These are phyloP conservation scores for Amaranthus cruentus DNA, from an alignment of 148 eudicot genomes.

Conservation along the genomic window DNA sequence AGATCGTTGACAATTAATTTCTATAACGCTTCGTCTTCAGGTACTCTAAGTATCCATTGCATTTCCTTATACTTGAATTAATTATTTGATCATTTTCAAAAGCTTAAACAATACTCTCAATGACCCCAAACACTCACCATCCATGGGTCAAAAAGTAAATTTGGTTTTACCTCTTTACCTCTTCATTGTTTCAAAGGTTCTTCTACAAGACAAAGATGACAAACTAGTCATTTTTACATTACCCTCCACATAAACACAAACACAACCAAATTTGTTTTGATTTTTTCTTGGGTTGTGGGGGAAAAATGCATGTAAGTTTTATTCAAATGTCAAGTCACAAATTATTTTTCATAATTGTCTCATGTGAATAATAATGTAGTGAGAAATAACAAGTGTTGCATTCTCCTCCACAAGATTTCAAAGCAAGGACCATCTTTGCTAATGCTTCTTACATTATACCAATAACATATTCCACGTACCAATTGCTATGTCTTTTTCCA, in stretches of 20 bases:
- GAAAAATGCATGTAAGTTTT: background rate
- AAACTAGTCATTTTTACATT: background rate
- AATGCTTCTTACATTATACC: background rate
- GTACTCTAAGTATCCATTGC: no score
- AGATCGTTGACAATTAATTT: no score
- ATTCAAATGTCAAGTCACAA: background rate
- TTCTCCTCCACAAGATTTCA: background rate
- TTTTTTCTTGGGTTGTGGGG: background rate
- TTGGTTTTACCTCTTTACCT: background rate
- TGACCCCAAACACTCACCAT: slow-evolving; percentile 1
- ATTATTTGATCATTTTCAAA: no score
- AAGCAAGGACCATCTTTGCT: slow-evolving; percentile 3
- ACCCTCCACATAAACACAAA: background rate
- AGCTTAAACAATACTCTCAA: background rate
- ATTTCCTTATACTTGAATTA: no score
- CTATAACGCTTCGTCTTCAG: no score
- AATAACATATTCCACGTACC: background rate
- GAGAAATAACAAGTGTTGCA: background rate
- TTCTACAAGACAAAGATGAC: background rate
- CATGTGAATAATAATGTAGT: background rate
- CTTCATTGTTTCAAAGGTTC: slow-evolving; percentile 6
- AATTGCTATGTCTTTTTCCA: background rate
- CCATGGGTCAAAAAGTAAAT: background rate
- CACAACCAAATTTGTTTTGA: background rate
- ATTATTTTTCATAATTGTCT: background rate